Conservation (phyloP, 1,284 basidiomycete species). For the Singerocomus rubriflavus region DNA sequence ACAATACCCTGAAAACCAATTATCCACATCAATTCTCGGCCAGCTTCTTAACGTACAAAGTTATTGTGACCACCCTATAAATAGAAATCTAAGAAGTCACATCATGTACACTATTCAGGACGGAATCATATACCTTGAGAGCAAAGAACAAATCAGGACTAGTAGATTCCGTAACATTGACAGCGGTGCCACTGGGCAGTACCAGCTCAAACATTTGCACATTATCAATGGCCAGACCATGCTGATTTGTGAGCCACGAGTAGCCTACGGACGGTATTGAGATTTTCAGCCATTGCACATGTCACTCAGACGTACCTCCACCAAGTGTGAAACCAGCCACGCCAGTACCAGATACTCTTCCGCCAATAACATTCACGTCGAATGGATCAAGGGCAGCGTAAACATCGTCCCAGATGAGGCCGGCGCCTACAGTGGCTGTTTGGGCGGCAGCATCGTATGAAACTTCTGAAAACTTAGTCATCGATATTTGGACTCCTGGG, state of each 20-base stretch:
- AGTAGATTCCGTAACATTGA: not conserved
- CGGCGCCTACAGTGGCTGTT: conserved; percentile 47
- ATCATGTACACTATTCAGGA: not conserved
- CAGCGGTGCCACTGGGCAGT: no score
- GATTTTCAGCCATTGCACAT: conserved; percentile 30
- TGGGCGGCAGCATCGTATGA: conserved; percentile 27
- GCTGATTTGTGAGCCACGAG: no score
- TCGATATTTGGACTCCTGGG: conserved; percentile 10
- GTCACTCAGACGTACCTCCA: conserved; percentile 39
- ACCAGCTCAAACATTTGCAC: no score
- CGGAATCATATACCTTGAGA: conserved; percentile 35
- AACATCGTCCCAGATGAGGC: conserved; percentile 44
- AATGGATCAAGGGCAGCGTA: conserved; percentile 41
- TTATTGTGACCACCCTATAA: conserved; percentile 56
- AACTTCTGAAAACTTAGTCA: conserved; percentile 12
- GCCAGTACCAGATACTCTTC: conserved; percentile 42
- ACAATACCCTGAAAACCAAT: conserved; percentile 48
- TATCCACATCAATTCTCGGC: not conserved
- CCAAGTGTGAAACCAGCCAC: conserved; percentile 37
- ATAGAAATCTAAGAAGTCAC: not conserved
- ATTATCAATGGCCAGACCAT: no score
- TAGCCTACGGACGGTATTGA: not conserved
- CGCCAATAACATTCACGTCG: conserved; percentile 42
- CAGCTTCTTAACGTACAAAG: conserved; percentile 41
- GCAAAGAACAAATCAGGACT: conserved; percentile 45